A percentile compares a stretch with the other conserved stretches of the same genome.
These are phyloP conservation scores for Candida hispaniensis DNA, from an alignment of 805 yeast genomes.

Conservation along the genomic window DNA sequence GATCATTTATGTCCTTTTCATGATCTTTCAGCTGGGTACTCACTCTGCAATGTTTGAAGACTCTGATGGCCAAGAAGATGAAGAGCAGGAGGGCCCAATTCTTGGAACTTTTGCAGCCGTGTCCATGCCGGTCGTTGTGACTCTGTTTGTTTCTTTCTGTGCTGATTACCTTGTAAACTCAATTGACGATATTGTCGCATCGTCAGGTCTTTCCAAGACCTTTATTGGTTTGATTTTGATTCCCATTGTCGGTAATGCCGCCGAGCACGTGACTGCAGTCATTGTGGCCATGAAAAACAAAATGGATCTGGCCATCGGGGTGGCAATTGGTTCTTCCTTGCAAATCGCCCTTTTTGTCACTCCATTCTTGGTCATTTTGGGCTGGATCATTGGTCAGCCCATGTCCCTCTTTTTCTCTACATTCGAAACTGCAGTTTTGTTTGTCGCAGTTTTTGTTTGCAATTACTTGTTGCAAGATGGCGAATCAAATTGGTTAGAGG, in stretches of 20 bases:
- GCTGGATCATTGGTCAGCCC: constrained; percentile 87
- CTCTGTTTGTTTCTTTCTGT: constrained; percentile 73
- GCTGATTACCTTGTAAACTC: constrained; percentile 93
- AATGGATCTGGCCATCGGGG: constrained; percentile 96
- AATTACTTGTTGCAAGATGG: constrained; percentile 87
- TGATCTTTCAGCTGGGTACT: constrained; percentile 80
- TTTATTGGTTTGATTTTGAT: constrained; percentile 88
- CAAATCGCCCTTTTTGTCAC: constrained; percentile 94
- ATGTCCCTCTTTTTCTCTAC: constrained; percentile 88
- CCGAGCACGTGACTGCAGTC: constrained; percentile 96
- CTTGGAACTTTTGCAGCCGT: constrained; percentile 48
- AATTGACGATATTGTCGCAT: constrained; percentile 76
- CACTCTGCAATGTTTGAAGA: constrained; percentile 69
- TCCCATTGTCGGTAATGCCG: constrained; percentile 97
- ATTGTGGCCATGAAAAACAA: constrained; percentile 91
- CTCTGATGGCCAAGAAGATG: constrained; percentile 31
- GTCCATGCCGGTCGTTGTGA: constrained; percentile 45
- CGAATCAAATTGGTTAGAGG: constrained; percentile 94
- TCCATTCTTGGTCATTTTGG: constrained; percentile 85
- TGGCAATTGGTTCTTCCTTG: constrained; percentile 90
- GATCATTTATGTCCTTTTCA: constrained; percentile 62
- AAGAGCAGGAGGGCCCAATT: constrained; percentile 31
- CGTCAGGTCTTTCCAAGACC: constrained; percentile 83
- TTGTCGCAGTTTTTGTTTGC: constrained; percentile 78
- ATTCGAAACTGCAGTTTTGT: constrained; percentile 86